phyloP scores from a whole-genome alignment of 495 filamentous ascomycete genomes.

The Symbiotaphrina buchneri region DNA sequence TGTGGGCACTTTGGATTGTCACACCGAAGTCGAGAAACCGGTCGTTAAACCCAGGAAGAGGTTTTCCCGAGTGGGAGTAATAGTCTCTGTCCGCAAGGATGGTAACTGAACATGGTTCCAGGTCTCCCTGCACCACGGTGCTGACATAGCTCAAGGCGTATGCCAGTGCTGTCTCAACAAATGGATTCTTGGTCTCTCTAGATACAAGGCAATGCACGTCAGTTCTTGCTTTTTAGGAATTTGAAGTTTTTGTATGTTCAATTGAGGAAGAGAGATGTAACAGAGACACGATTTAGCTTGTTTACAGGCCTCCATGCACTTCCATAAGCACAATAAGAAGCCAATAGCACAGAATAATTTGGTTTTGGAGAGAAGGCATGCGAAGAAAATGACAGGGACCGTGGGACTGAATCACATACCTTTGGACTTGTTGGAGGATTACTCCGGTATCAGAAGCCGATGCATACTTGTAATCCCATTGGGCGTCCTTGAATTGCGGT shows the following conservation, averaged over 20 bases:
- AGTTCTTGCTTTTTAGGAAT: constrained; percentile 2
- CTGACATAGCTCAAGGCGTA: constrained; percentile 72
- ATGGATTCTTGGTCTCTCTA: constrained; percentile 65
- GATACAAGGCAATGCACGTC: constrained; percentile 5
- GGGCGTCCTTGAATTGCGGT: constrained; percentile 69
- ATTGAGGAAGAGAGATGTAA: constrained; percentile 11
- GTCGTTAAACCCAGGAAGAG: constrained; percentile 9
- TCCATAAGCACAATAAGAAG: not conserved
- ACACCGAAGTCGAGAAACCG: constrained; percentile 64
- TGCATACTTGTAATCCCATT: constrained; percentile 67
- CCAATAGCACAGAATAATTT: not conserved
- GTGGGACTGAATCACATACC: constrained; percentile 34
- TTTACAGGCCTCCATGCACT: constrained; percentile 1
- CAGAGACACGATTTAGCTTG: constrained; percentile 9
- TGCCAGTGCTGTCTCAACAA: constrained; percentile 73
- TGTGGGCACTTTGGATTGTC: constrained; percentile 59
- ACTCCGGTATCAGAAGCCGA: constrained; percentile 51
- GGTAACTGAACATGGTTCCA: constrained; percentile 50
- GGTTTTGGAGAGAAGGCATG: not conserved
- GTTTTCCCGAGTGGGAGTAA: constrained; percentile 69
- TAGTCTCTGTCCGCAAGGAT: constrained; percentile 93
- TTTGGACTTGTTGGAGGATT: constrained; percentile 50
- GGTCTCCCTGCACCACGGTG: constrained; percentile 25
- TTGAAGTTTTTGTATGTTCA: constrained; percentile 12
- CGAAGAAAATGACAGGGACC: constrained; percentile 1